A percentile compares a stretch with the other conserved stretches of the same genome.
Evolutionary conservation across 495 filamentous ascomycete genomes (phyloP).

Genomic region (Cercophora samala): DNA sequence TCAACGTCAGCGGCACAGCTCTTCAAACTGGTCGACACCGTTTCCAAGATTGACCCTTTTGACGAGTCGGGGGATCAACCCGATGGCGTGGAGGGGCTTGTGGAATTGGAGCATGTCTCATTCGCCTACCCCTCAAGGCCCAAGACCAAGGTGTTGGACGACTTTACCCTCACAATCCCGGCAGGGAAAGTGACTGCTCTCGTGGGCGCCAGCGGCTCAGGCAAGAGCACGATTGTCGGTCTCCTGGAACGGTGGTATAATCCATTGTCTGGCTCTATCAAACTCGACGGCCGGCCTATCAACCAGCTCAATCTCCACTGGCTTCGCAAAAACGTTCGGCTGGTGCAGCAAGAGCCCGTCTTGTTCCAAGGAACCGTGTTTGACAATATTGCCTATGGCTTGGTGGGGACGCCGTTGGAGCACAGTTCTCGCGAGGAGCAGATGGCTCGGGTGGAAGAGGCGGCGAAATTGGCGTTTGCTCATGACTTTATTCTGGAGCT

Average conservation of each 20-base stretch:
- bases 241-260: constrained; percentile 89
- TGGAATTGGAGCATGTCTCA: constrained; percentile 75
- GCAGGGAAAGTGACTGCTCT: constrained; percentile 83
- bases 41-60: constrained; percentile 75
- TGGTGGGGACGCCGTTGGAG: constrained; percentile 55
- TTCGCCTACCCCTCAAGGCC: constrained; percentile 89
- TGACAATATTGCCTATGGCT: constrained; percentile 60
- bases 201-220: constrained; percentile 53
- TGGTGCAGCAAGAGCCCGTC: constrained; percentile 67
- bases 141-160: constrained; percentile 73
- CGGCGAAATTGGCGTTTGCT: constrained; percentile 54
- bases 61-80: constrained; percentile 66
- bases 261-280: constrained; percentile 51
- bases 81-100: constrained; percentile 64
- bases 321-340: constrained; percentile 61
- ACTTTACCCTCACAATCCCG: constrained; percentile 69
- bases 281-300: constrained; percentile 53
- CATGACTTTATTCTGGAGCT: constrained; percentile 55
- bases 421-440: constrained; percentile 47
- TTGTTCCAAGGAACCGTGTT: constrained; percentile 68
- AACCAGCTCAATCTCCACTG: constrained; percentile 56
- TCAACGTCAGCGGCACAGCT: constrained; percentile 86
- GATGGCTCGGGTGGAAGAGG: constrained; percentile 50
- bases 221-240: constrained; percentile 88
- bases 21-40: constrained; percentile 79